A percentile compares a stretch with the other conserved stretches of the same genome.
Conservation (phyloP, 352 stramenopile species). For the Phytophthora kernoviae region DNA sequence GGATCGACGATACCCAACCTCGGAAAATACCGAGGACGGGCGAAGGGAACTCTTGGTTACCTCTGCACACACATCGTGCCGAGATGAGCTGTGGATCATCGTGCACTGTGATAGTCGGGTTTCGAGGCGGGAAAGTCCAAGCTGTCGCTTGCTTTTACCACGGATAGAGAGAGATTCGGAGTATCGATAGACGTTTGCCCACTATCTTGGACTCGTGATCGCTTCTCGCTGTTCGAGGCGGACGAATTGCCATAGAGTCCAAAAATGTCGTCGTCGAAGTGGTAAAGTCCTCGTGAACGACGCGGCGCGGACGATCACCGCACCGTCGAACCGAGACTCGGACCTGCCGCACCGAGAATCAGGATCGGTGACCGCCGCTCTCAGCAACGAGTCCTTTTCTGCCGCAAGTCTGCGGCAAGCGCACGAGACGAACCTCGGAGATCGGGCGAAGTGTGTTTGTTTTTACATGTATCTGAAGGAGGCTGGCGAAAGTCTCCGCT, state of each 20-base stretch:
- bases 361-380: too few species aligned
- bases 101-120: conserved; percentile 15
- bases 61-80: conserved; percentile 14
- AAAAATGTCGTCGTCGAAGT: not conserved
- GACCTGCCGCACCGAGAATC: not conserved
- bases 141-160: not conserved
- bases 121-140: not conserved
- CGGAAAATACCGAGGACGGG: conserved; percentile 11
- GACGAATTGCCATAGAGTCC: conserved; percentile 19
- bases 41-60: conserved; percentile 13
- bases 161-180: conserved; percentile 2
- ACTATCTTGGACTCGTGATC: not conserved
- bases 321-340: not conserved
- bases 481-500: too few species aligned
- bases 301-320: not conserved
- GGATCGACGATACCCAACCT: conserved; percentile 25
- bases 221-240: not conserved
- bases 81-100: conserved; percentile 1
- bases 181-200: not conserved
- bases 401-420: too few species aligned
- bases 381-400: too few species aligned
- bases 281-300: not conserved
- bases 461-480: too few species aligned
- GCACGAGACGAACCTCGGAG: too few species aligned
- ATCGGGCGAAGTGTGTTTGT: too few species aligned